Base-by-base conservation (phyloP, 768 basidiomycete genomes). In the Flagelloscypha sp. region DNA sequence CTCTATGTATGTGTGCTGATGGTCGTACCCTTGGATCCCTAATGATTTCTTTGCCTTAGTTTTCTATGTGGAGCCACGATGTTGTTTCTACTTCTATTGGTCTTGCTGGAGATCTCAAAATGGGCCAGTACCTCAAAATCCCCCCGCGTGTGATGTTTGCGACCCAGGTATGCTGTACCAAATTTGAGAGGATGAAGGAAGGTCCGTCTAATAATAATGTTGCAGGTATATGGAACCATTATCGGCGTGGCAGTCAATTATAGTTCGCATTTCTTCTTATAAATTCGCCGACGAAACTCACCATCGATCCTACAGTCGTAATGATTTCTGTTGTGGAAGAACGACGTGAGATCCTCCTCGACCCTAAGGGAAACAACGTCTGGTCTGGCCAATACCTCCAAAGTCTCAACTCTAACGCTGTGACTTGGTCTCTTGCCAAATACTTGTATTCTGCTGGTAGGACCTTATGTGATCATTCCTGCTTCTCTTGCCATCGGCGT, bases 81-180 rank as follows among this genome's bases (percentile, higher is more conserved):
- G 68, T 75, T 30, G 59, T 80, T 24, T 55, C 62, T 11, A 76
- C 66, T 21, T 76, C 72, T 0, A 67, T 77, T 33, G 47, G 46
- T 21, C 59, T 78, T 8, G 72, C 75, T 2, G 58, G 61, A 23
- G 76, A 81, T 49, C 58, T 85, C 42, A 88, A 87, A 57, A 69
- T 84, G 45, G 82, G 77, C 16, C 79, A 84, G 53, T 76, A 77
- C 50, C 55, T 72, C 1, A 80, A 81, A 53, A 69, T 84, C 27
- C 78, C 81, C 18, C 77, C 80, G 16, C 74, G 79, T 10, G 64
- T 68, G 24, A 74, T 79, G 57, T 78, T 82, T 53, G 49, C 72
- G 7, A 74, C 75, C 6, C 80, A 82, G 47, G 59, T 79, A n/a
- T 70, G 70, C 64, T 77, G 77, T 4, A 77, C 78, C 0, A 63